Base-by-base conservation (phyloP, 495 filamentous ascomycete species). In the Podospora sp. region DNA sequence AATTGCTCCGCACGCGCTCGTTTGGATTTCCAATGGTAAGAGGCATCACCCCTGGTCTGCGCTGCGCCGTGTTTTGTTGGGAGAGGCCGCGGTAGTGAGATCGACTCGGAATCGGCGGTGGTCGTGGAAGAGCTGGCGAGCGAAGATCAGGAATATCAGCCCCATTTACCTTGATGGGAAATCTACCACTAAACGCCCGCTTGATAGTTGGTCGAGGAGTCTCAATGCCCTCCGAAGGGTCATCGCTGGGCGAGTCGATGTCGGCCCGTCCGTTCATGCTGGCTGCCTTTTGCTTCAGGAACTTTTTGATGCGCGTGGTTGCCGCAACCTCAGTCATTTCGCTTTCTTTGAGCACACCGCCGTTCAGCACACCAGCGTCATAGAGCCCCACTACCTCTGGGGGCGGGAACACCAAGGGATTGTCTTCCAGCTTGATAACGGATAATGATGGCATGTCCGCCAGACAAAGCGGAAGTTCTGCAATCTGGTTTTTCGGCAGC, bases 391-490 rank as follows among this genome's bases (percentile, higher is more conserved):
- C 73, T 7, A 88, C 75, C 51, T 91, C 85, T 64, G 80, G 82
- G 22, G 90, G 88, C 0, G 90, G 90, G 69, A 90, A 92, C 8
- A 74, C 75, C 33, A 97, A 83, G 16, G 92, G 92, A 71, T 97
- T 97, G 36, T 91, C 92, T 51, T 92, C 89, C 16, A 97, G 82
- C 73, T 94, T 96, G 68, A 98, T 79, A 69, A 95, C 90, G 66
- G 92, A 90, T 25, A 98, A 83, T 60, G 92, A 93, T 61, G 85
- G 87, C 89, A 97, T 97, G 72, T 95, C 91, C 46, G 91, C 93
- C 21, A 98, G 78, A 62, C 90, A 92, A 14, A 89, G 83, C 21
- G 94, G 94, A 21, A 98, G 82, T 58, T 91, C 87, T 65, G 90
- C 87, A 72, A 98, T 92, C 63, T 88, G 88, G 76, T 97, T 98